Evolutionary conservation across 2,329 filamentous ascomycete species (phyloP), one percentile per base, ranked within the genome.

Genomic region (Penicillium hesseltinei): DNA sequence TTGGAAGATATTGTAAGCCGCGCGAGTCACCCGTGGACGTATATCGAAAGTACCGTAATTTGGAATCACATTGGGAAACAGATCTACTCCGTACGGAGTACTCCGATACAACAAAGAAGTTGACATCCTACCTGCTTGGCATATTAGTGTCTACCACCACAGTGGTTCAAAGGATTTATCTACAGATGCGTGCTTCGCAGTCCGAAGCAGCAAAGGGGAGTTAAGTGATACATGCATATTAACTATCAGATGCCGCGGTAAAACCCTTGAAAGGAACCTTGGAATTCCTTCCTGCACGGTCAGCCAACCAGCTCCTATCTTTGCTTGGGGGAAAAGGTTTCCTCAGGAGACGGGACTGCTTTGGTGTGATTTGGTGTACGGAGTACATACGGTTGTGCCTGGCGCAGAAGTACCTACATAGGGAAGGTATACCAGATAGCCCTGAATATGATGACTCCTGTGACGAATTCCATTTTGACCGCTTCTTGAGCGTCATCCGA

Each of bases 161-260:
- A 19, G 31, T 39, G 19, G 15, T 4, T 52, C 23, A 1, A 47
- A 36, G 9, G 33, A 21, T 39, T 3, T 27, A n/a, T 47, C 33
- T 48, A 19, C 35, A 54, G 40, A 13, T 19, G 23, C 8, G 13
- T 31, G 21, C 13, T 15, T 21, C 11, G 62, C 29, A 52, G 60
- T 27, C 31, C 66, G n/a, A 67, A 66, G 49, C 45, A 2, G 62
- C 46, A 4, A 19, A 9, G 29, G 25, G 11, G 23, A 31, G 7
- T 19, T 15, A 33, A 23, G 10, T 31, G 31, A 25, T 35, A 17
- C n/a, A 21, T 46, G 27, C 29, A 25, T 36, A 23, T 4, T n/a
- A 23, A 23, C 23, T 23, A 15, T 23, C 31, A 36, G 19, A 35
- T 4, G 33, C 7, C 15, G n/a, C n/a, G 35, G 9, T 7, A 19